phyloP scores from a whole-genome alignment of 1,139 yeast species.

The Eremothecium gossypii region DNA sequence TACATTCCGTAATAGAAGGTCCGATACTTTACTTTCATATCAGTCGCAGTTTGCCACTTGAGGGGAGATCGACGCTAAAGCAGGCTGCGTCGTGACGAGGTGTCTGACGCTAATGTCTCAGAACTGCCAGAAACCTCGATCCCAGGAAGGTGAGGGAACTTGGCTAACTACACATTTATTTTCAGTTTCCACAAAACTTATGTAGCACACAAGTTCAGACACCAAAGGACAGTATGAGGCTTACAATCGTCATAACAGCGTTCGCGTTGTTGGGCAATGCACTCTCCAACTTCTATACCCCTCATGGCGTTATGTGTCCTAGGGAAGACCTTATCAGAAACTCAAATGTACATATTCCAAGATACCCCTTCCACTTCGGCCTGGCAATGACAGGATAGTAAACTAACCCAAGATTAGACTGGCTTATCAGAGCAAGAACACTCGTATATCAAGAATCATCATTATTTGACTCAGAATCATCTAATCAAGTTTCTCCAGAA shows the following conservation, averaged over 20 bases:
- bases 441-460: conserved; percentile 33
- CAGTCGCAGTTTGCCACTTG: background rate
- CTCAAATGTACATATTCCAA: conserved; percentile 20
- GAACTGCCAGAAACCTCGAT: too few relatives aligned
- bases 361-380: background rate
- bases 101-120: too few relatives aligned
- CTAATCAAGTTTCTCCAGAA: conserved; percentile 32
- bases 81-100: too few relatives aligned
- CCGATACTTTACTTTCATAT: background rate
- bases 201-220: background rate
- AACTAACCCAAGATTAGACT: conserved; percentile 7
- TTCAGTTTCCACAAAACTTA: conserved; percentile 1
- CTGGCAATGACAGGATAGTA: background rate
- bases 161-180: background rate
- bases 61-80: too few relatives aligned
- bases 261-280: background rate
- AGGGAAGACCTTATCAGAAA: conserved; percentile 31
- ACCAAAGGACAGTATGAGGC: conserved; percentile 1
- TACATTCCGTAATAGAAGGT: conserved; percentile 4
- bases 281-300: conserved; percentile 31
- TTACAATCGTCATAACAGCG: background rate
- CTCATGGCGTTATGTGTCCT: conserved; percentile 38
- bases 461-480: conserved; percentile 29
- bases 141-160: too few relatives aligned
- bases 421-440: conserved; percentile 29